These are phyloP conservation scores for Polyporus tsugae DNA, from an alignment of 1,284 basidiomycete genomes.

Conservation along the genomic window DNA sequence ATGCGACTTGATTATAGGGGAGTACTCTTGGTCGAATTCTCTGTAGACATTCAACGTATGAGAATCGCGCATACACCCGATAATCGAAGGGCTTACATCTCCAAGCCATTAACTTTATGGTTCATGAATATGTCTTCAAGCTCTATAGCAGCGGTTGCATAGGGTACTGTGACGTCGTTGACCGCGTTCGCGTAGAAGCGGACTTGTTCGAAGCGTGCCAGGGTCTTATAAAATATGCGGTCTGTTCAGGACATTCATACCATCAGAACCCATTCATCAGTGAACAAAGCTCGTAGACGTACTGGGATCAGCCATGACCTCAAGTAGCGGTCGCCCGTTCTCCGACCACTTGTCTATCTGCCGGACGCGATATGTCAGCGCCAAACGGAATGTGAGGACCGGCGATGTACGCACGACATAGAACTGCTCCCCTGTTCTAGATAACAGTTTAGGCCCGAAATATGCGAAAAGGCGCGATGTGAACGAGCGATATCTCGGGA, in stretches of 20 bases:
- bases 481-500: slow-evolving; percentile 64
- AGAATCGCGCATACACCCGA: neutral
- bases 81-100: slow-evolving; percentile 56
- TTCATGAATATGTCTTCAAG: slow-evolving; percentile 72
- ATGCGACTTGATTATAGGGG: slow-evolving; percentile 62
- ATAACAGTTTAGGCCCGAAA: slow-evolving; percentile 80
- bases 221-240: slow-evolving; percentile 80
- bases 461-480: slow-evolving; percentile 64
- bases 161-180: slow-evolving; percentile 86
- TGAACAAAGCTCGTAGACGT: slow-evolving; percentile 35
- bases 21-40: slow-evolving; percentile 62
- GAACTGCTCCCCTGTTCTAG: slow-evolving; percentile 77
- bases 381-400: neutral
- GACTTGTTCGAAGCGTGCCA: slow-evolving; percentile 74
- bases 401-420: slow-evolving; percentile 33
- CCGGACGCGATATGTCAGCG: neutral
- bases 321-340: slow-evolving; percentile 74
- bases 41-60: slow-evolving; percentile 44
- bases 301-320: slow-evolving; percentile 90
- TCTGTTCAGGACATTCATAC: slow-evolving; percentile 48
- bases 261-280: neutral
- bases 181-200: slow-evolving; percentile 88
- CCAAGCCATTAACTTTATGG: slow-evolving; percentile 63
- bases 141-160: slow-evolving; percentile 80
- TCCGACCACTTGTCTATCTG: slow-evolving; percentile 75